phyloP scores from a whole-genome alignment of 2,329 filamentous ascomycete genomes.

The Aspergillus fumigatus region DNA sequence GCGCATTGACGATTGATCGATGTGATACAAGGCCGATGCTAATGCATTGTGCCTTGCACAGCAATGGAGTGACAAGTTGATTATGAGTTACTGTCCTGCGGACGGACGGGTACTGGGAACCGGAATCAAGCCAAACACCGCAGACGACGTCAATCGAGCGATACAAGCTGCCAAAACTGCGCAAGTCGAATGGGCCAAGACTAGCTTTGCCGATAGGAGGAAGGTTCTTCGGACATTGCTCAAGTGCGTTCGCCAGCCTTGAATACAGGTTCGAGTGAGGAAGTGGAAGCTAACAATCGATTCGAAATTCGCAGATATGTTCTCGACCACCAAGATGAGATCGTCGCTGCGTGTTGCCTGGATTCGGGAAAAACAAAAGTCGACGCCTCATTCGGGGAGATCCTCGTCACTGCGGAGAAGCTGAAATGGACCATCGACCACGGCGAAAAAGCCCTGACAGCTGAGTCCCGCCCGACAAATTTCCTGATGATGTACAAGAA shows the following conservation, averaged over 20 bases:
- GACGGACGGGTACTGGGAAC: conserved; percentile 76
- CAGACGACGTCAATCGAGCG: conserved; percentile 71
- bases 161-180: conserved; percentile 69
- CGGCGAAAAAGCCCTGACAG: conserved; percentile 72
- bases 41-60: conserved; percentile 16
- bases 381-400: conserved; percentile 89
- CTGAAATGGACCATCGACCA: conserved; percentile 90
- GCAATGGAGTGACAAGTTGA: conserved; percentile 37
- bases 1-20: not conserved
- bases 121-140: conserved; percentile 63
- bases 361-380: conserved; percentile 97
- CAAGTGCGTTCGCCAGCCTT: conserved; percentile 41
- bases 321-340: conserved; percentile 81
- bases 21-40: conserved; percentile 5
- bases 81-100: conserved; percentile 63
- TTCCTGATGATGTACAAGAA: conserved; percentile 93
- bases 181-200: conserved; percentile 71
- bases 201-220: conserved; percentile 71
- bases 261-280: not conserved
- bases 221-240: conserved; percentile 77
- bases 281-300: not conserved
- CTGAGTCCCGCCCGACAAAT: conserved; percentile 75
- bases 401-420: conserved; percentile 90
- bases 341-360: conserved; percentile 78
- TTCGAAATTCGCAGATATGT: conserved; percentile 52